phyloP scores from a whole-genome alignment of 179 eudicot species.

The Beta corolliflora region DNA sequence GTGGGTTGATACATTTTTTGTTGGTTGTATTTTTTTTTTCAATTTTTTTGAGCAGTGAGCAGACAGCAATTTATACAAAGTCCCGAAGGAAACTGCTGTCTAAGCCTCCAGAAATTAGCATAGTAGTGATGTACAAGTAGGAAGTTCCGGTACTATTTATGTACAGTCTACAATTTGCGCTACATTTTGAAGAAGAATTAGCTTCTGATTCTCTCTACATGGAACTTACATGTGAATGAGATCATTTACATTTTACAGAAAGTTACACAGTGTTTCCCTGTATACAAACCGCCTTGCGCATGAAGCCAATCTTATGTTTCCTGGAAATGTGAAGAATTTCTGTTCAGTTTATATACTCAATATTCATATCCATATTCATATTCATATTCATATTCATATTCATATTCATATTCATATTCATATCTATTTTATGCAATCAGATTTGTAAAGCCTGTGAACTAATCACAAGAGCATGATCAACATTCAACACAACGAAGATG shows the following conservation, averaged over 20 bases:
- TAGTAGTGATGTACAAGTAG: neutral
- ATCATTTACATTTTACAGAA: constrained; percentile 13
- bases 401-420: neutral
- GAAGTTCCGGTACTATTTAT: neutral
- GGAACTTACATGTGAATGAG: neutral
- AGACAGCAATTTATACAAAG: neutral
- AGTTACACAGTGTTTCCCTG: neutral
- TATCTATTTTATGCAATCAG: neutral
- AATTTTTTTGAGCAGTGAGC: too few relatives aligned
- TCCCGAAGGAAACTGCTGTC: neutral
- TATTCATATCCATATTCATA: too few relatives aligned
- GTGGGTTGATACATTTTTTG: too few relatives aligned
- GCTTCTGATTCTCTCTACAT: neutral
- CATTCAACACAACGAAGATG: neutral
- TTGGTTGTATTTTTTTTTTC: too few relatives aligned
- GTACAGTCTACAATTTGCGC: constrained; percentile 6
- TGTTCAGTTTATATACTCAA: constrained; percentile 3
- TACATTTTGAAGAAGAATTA: constrained; percentile 5
- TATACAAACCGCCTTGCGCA: neutral
- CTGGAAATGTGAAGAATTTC: neutral
- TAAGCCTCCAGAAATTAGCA: neutral
- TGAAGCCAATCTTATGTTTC: constrained; percentile 14
- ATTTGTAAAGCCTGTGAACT: neutral
- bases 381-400: neutral
- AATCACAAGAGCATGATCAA: neutral